Conservation (phyloP, 2,329 filamentous ascomycete genomes). For the Colletotrichum shisoi region DNA sequence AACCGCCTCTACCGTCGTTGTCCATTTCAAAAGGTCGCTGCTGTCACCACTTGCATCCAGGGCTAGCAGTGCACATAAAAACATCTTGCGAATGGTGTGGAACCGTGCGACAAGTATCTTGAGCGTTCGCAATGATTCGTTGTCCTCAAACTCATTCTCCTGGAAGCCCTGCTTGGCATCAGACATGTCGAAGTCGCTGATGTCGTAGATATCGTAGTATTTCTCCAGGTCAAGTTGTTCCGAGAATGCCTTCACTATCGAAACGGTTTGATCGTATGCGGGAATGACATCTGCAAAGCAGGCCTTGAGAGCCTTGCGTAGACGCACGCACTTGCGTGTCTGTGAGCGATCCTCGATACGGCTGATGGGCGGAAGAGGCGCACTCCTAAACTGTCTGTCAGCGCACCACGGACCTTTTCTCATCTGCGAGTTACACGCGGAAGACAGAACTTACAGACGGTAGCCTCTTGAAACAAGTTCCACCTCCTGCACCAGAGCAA, state of each 20-base stretch:
- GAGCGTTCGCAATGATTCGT: slow-evolving; percentile 78
- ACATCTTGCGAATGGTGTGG: slow-evolving; percentile 80
- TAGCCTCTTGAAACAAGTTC: slow-evolving; percentile 93
- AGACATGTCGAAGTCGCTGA: slow-evolving; percentile 75
- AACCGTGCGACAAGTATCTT: slow-evolving; percentile 84
- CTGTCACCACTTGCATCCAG: slow-evolving; percentile 82
- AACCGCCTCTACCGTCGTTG: slow-evolving; percentile 78
- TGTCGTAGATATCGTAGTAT: slow-evolving; percentile 89
- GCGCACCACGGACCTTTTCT: slow-evolving; percentile 14
- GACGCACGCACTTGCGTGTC: slow-evolving; percentile 76
- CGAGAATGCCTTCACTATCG: slow-evolving; percentile 74
- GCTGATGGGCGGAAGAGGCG: slow-evolving; percentile 88
- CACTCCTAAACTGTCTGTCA: slow-evolving; percentile 66
- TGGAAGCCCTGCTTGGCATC: slow-evolving; percentile 72
- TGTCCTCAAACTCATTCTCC: slow-evolving; percentile 74
- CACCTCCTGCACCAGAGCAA: slow-evolving; percentile 91
- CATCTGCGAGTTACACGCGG: background rate
- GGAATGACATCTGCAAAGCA: slow-evolving; percentile 75
- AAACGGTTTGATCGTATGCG: slow-evolving; percentile 74
- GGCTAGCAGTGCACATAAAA: slow-evolving; percentile 87
- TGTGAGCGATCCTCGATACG: slow-evolving; percentile 86
- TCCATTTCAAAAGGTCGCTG: slow-evolving; percentile 80
- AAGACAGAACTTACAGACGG: slow-evolving; percentile 67
- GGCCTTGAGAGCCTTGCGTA: slow-evolving; percentile 77
- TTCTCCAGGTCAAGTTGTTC: slow-evolving; percentile 85